Evolutionary conservation across 78 protist genomes (phyloP), one percentile per base, ranked within the genome.

Genomic region (Polysphondylium violaceum): DNA sequence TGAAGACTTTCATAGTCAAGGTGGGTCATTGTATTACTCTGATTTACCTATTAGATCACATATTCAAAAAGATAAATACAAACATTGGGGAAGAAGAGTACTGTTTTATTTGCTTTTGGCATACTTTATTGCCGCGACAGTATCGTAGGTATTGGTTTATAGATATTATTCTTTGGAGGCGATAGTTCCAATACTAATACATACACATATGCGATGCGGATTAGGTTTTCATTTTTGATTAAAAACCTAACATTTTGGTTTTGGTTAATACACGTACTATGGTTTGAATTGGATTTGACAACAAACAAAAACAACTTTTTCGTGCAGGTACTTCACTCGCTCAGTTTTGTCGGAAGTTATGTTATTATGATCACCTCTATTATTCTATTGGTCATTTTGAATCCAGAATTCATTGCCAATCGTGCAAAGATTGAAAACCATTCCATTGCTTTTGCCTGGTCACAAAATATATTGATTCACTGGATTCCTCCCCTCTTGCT

Each of bases 231-330:
- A 67, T 50, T 79, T 67, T 79, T 79, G 67, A 67, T 79, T 11
- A 79, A 75, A 43, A 79, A 79, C 40, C 38, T 79, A 47, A 79
- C 88, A 64, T 79, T 79, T 67, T 79, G 88, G 88, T 68, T 69
- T 51, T 79, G 88, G 88, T 67, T 79, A 55, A 69, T 79, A 44
- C 69, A 67, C 67, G 40, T 44, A 67, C 23, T 65, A 29, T 79
- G 61, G 55, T 79, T 68, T 27, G 88, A 79, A 55, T 64, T 69
- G 43, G 88, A 79, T 67, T 12, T 79, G 7, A 69, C 76, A 7
- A 33, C 65, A 19, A 67, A 53, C 14, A 79, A 79, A 61, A 68
- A 79, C 21, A 79, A 79, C 53, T 53, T 79, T 23, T 79, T 43
- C 31, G 53, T 79, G 12, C 75, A 79, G 36, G 25, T 79, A 19